Base-by-base conservation (phyloP, 2,329 filamentous ascomycete species). In the Colletotrichum eremochloae region DNA sequence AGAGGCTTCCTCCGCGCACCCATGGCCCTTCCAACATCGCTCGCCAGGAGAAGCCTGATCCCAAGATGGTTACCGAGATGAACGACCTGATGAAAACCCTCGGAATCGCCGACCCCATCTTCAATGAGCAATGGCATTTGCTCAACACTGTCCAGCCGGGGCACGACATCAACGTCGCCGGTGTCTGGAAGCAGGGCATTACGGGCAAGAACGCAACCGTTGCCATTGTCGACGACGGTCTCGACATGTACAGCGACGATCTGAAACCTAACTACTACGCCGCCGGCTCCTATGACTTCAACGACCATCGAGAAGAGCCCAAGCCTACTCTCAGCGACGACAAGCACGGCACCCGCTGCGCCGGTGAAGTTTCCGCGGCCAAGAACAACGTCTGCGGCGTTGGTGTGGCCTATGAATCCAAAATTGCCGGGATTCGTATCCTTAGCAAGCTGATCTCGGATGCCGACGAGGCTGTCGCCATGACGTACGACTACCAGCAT, bases 151-250 rank as follows among this genome's bases (percentile, higher is more conserved):
- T 93, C 7, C 91, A 97, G 76, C 80, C 90, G 0, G 96, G 95
- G 7, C 94, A 98, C 82, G 96, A 99, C 80, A 89, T 99, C 78
- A 99, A 99, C 78, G 95, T 98, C n/a, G 97, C 95, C 0, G 94
- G 92, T 15, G 88, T 98, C 7, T 99, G 96, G 96, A 80, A 94
- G 76, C 90, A 96, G 76, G 96, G 95, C 5, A 92, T 98, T 69
- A 98, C 96, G 0, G 96, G 96, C 66, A 90, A 94, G 77, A 96
- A 96, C 73, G 89, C 93, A 24, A 97, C 94, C 1, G 94, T 97
- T 2, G 96, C 96, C 67, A 96, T 99, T 76, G 94, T 99, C 4
- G 96, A 99, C 78, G 96, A 99, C 82, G 96, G 96, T 0, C 82
- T 99, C 75, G 96, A 99, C 79, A 96, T 99, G 92, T 90, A 97